Evolutionary conservation across 176 grass and related monocot genomes (phyloP), one percentile per base, ranked within the genome.

Genomic region (Melocanna baccifera): DNA sequence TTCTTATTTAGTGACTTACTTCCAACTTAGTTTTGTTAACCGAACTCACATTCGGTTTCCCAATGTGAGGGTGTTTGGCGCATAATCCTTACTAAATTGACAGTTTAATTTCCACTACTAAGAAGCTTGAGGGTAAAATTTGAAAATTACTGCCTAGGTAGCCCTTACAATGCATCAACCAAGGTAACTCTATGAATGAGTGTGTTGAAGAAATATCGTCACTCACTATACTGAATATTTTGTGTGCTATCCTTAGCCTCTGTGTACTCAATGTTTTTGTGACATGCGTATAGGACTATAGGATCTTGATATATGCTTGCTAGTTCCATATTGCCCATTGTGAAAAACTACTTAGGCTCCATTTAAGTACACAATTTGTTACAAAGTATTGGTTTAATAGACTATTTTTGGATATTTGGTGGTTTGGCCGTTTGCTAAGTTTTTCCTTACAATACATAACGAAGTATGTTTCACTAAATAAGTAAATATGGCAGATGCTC

Each of bases 201-300:
- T 78, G 45, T 65, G 58, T n/a, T 63, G 9, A 29, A 67, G n/a
- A 84, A 56, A 76, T 84, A 36, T 83, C 34, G 22, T 30, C 6
- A 43, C 34, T 43, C 7, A 53, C 22, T 34, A 40, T 36, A 42
- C 22, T 71, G 56, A 39, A 36, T 36, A 36, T 36, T 36, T 36
- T 36, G 32, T 36, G 34, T 36, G 34, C 34, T 36, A 36, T 36
- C 34, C 4, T 36, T 36, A 36, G 34, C 34, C 34, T 36, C 34
- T 36, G 34, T 62, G 9, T 10, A 10, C 6, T 0, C 0, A 22
- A 15, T 69, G 48, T 52, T 75, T 74, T 28, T 29, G 69, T 62
- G 12, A 13, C 59, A 4, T 62, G 25, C n/a, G 1, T 29, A 29
- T 62, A 62, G 4, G 25, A 14, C 25, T 62, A 62, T 13, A 62